Base-by-base conservation (phyloP, 2,329 filamentous ascomycete genomes). In the Xylariaceae sp. region DNA sequence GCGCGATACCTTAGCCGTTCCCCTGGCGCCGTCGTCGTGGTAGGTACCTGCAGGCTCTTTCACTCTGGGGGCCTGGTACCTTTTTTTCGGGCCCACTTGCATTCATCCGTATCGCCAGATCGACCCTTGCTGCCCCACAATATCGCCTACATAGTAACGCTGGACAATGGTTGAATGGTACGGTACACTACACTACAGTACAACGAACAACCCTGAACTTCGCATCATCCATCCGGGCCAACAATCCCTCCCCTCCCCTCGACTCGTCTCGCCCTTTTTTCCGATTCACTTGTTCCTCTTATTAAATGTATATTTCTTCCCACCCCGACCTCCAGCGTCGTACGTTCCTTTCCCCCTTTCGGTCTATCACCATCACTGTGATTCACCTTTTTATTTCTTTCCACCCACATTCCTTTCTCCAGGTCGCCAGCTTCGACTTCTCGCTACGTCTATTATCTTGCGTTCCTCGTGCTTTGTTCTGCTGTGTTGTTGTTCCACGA, bases 351-450 rank as follows among this genome's bases (percentile, higher is more conserved):
- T 55, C 41, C 45, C 53, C 49, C 59, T 57, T 60, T 60, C 26
- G 39, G 34, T 61, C 47, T n/a, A n/a, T n/a, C n/a, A n/a, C n/a
- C 33, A 49, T 44, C 36, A 53, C 56, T 50, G 52, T 56, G 39
- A 51, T 57, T 58, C 53, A 59, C 51, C 34, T 62, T 57, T 54
- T 56, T 29, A 55, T 58, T 59, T 61, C 59, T 55, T 60, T 49
- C 56, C 60, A 58, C 51, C 60, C 58, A 64, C 68, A 66, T 68
- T 68, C 69, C 64, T 71, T 71, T 63, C 56, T 64, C 41, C 53
- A 60, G 69, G 68, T 71, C 64, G 67, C 67, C 67, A 71, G 66
- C 60, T 64, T 67, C 66, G 66, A 69, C 46, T 56, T 63, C 58
- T 53, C 60, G 54, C 40, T 60, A 47, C 57, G 51, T 47, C 43